Evolutionary conservation across 2,329 filamentous ascomycete species (phyloP).

Genomic region (Chlorencoelia australis): DNA sequence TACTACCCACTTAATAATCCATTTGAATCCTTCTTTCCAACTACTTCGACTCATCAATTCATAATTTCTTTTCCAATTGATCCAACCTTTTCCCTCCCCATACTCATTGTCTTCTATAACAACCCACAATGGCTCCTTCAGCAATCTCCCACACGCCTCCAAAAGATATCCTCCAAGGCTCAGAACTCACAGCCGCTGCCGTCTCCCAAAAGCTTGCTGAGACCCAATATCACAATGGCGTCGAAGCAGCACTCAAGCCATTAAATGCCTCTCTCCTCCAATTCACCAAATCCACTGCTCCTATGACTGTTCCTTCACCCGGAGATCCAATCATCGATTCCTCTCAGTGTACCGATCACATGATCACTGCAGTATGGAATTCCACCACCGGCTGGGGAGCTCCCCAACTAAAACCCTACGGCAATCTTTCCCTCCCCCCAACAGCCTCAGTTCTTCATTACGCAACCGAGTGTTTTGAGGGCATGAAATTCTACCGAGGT

Average conservation of each 20-base stretch:
- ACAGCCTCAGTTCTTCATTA: conserved; percentile 77
- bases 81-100: too few relatives aligned
- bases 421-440: conserved; percentile 67
- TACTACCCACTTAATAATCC: too few relatives aligned
- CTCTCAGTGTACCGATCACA: conserved; percentile 62
- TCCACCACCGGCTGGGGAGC: conserved; percentile 56
- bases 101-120: neutral
- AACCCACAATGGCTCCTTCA: conserved; percentile 36
- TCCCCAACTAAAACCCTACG: conserved; percentile 69
- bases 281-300: conserved; percentile 41
- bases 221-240: conserved; percentile 42
- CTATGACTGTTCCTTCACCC: conserved; percentile 40
- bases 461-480: conserved; percentile 86
- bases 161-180: conserved; percentile 33
- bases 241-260: conserved; percentile 41
- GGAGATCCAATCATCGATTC: conserved; percentile 31
- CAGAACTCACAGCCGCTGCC: conserved; percentile 42
- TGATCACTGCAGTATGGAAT: conserved; percentile 68
- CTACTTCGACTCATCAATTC: neutral
- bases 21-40: neutral
- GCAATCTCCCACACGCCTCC: conserved; percentile 28
- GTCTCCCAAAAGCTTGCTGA: conserved; percentile 36
- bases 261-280: conserved; percentile 53
- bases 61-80: too few relatives aligned
- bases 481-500: conserved; percentile 74